Evolutionary conservation across 805 yeast species (phyloP).

Genomic region (Ogataea glucozyma): DNA sequence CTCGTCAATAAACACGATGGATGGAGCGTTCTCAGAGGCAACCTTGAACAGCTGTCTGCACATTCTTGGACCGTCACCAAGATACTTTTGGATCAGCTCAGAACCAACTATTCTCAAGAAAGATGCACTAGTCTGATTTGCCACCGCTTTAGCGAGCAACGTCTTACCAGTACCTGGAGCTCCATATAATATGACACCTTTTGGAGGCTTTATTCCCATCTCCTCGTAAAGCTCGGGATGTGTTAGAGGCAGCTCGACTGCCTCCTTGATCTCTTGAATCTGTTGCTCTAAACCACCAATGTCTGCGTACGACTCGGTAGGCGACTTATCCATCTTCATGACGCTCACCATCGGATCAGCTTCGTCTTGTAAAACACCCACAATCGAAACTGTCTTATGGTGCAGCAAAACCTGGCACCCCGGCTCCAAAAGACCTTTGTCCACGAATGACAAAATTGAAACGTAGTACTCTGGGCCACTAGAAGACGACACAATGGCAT

Average conservation of each 20-base stretch:
- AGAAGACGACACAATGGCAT: slow-evolving; percentile 93
- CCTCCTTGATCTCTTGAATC: slow-evolving; percentile 95
- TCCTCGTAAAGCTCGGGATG: slow-evolving; percentile 96
- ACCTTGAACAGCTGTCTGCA: slow-evolving; percentile 93
- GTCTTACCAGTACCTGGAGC: slow-evolving; percentile 99
- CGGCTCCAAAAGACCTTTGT: slow-evolving; percentile 92
- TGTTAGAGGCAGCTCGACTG: slow-evolving; percentile 93
- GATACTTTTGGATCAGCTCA: slow-evolving; percentile 92
- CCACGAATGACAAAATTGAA: slow-evolving; percentile 93
- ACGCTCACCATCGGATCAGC: slow-evolving; percentile 97
- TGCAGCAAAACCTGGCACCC: slow-evolving; percentile 95
- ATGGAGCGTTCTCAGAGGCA: slow-evolving; percentile 96
- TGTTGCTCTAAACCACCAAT: slow-evolving; percentile 95
- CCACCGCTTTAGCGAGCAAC: slow-evolving; percentile 98
- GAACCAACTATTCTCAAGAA: slow-evolving; percentile 96
- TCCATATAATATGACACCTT: slow-evolving; percentile 95
- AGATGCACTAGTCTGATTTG: slow-evolving; percentile 96
- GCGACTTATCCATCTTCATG: slow-evolving; percentile 97
- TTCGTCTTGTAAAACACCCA: slow-evolving; percentile 98
- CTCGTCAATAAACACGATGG: slow-evolving; percentile 98
- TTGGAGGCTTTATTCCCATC: slow-evolving; percentile 98
- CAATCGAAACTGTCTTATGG: slow-evolving; percentile 92
- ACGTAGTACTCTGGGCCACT: slow-evolving; percentile 98
- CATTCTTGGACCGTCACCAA: slow-evolving; percentile 97
- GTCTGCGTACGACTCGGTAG: slow-evolving; percentile 94